Evolutionary conservation across 2,329 filamentous ascomycete species (phyloP).

Genomic region (Alternaria brassicicola): DNA sequence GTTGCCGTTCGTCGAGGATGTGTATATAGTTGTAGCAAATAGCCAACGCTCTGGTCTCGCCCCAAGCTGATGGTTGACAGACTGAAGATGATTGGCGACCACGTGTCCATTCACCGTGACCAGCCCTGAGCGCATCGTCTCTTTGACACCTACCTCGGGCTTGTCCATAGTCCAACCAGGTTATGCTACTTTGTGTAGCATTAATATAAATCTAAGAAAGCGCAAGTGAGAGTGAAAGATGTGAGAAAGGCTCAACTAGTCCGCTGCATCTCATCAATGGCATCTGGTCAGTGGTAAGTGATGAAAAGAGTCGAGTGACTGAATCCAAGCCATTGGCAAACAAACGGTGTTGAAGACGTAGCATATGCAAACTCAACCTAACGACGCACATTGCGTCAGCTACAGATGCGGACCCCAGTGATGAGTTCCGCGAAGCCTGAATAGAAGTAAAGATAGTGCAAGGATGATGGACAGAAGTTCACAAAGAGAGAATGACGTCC

Average conservation of each 20-base stretch:
- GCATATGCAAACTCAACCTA: not conserved
- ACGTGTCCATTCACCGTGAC: not conserved
- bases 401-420: not conserved
- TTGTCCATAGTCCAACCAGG: not conserved
- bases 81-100: constrained; percentile 8
- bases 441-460: not conserved
- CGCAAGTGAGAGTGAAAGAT: not conserved
- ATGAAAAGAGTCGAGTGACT: not conserved
- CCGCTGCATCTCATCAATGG: not conserved
- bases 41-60: constrained; percentile 1
- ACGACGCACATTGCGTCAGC: not conserved
- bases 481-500: not conserved
- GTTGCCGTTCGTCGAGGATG: not conserved
- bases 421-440: not conserved
- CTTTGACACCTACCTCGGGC: not conserved
- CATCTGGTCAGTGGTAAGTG: not conserved
- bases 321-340: too few relatives aligned
- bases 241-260: not conserved
- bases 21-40: constrained; percentile 4
- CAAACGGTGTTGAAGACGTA: not conserved
- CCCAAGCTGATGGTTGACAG: constrained; percentile 8
- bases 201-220: not conserved
- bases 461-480: not conserved
- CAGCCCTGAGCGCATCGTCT: not conserved
- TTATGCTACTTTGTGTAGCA: not conserved